Base-by-base conservation (phyloP, 306 rosid species). In the Delonix regia region DNA sequence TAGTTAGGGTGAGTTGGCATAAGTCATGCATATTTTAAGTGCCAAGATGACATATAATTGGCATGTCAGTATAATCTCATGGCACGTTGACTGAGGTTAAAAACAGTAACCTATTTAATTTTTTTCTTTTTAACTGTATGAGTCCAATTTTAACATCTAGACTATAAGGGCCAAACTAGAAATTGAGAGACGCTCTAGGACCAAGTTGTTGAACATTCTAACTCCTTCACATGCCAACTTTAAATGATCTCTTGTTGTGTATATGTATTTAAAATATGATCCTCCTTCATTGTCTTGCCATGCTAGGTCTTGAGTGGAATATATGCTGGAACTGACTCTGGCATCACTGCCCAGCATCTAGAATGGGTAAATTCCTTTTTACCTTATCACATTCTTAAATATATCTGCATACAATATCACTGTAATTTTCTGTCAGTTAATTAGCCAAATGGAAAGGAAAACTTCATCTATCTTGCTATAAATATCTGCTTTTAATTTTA, bases 271-370 rank as follows among this genome's bases (percentile, higher is more conserved):
- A 41, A 59, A 64, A 21, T 39, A 52, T 66, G 48, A 39, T 21
- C 18, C 10, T 65, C 30, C 10, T 19, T 24, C 12, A 10, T 65
- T 65, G 24, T 64, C 71, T 77, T 67, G 33, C 71, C 74, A 69
- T 80, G 41, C 64, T 86, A 92, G 97, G 99, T 92, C 77, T 83
- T 92, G 65, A 86, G 97, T 79, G 99, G 99, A 81, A 88, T 94
- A 82, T 94, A 94, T 83, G 81, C 91, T 62, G 98, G 97, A 80
- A 80, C 77, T 39, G 93, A 86, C 69, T 90, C 95, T 39, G 99
- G 97, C 57, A 87, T 94, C 85, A 92, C 97, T 3, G 99, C 97
- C 30, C 99, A 94, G 78, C 97, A 92, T 89, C 84, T 94, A 69
- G 97, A 94, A 82, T 90, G 99, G 99, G 97, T 90, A 87, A 73